Base-by-base conservation (phyloP, 176 grass and related monocot species). In the Microstegium vimineum region DNA sequence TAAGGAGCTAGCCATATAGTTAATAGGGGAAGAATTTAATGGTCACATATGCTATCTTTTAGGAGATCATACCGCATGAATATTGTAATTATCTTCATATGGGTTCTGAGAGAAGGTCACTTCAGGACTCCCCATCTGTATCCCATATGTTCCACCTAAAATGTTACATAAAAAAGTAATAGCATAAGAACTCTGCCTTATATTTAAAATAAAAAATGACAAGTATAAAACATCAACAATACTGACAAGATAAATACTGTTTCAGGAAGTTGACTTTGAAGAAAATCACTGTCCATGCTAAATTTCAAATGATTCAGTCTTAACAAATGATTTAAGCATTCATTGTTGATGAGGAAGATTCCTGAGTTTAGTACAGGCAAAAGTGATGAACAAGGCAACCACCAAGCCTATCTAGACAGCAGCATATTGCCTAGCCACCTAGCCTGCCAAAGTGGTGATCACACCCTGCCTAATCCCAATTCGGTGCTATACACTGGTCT, bases 111-210 rank as follows among this genome's bases (percentile, higher is more conserved):
- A 17, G 49, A 86, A 94, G 25, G 80, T 28, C 47, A 67, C 66
- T 69, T 90, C 79, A 83, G 88, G 83, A 62, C 79, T 91, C 6
- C 80, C 80, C 66, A 88, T 45, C 51, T 73, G 88, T 46, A 73
- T 84, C 71, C 80, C 80, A 81, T 94, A 88, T 54, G 73, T 15
- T 57, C 72, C 92, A 86, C 86, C 92, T 94, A 76, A 43, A 79
- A 86, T 22, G 52, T 31, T 14, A 79, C 32, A 42, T 67, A 83
- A 76, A 73, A 41, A n/a, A n/a, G 71, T 43, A 38, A 62, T 54
- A 81, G n/a, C 34, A 74, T 81, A 52, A 77, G 56, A 76, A 74
- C 14, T 82, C 18, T 36, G 65, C 28, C 20, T 87, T 72, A 33
- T 65, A 56, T 66, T 18, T 57, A 35, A 62, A 69, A 80, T 54